These are phyloP conservation scores for Talaromyces amestolkiae DNA, from an alignment of 2,329 filamentous ascomycete species.

Conservation along the genomic window DNA sequence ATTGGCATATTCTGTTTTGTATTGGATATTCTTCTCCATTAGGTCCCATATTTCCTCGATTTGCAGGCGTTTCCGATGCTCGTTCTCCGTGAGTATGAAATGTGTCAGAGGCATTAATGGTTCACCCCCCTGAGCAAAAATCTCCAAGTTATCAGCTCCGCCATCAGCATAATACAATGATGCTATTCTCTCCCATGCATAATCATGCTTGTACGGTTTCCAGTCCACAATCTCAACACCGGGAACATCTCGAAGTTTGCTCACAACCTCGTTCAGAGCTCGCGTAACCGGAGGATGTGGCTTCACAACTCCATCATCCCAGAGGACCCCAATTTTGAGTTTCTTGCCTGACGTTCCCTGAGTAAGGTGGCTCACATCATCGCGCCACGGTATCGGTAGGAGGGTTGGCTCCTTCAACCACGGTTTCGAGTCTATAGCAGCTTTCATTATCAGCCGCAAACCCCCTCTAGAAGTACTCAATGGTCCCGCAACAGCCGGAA, in stretches of 20 bases:
- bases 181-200: constrained; percentile 45
- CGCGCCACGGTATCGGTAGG: constrained; percentile 37
- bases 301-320: constrained; percentile 45
- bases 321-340: constrained; percentile 16
- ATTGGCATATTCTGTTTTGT: constrained; percentile 43
- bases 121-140: constrained; percentile 56
- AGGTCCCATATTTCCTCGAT: constrained; percentile 45
- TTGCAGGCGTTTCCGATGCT: constrained; percentile 44
- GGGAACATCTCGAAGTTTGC: constrained; percentile 15
- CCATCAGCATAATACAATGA: constrained; percentile 61
- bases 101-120: constrained; percentile 58
- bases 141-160: constrained; percentile 52
- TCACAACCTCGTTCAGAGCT: constrained; percentile 50
- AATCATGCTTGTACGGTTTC: constrained; percentile 49
- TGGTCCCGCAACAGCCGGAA: constrained; percentile 28
- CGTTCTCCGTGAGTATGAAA: constrained; percentile 59
- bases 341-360: constrained; percentile 47
- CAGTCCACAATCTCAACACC: constrained; percentile 29
- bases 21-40: constrained; percentile 43
- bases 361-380: not conserved
- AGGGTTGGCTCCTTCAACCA: constrained; percentile 36
- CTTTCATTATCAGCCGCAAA: constrained; percentile 33
- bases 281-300: constrained; percentile 63
- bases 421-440: constrained; percentile 30
- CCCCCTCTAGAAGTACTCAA: constrained; percentile 27